Evolutionary conservation across 768 basidiomycete species (phyloP), one percentile per base, ranked within the genome.

Genomic region (Tricholoma saponaceum): DNA sequence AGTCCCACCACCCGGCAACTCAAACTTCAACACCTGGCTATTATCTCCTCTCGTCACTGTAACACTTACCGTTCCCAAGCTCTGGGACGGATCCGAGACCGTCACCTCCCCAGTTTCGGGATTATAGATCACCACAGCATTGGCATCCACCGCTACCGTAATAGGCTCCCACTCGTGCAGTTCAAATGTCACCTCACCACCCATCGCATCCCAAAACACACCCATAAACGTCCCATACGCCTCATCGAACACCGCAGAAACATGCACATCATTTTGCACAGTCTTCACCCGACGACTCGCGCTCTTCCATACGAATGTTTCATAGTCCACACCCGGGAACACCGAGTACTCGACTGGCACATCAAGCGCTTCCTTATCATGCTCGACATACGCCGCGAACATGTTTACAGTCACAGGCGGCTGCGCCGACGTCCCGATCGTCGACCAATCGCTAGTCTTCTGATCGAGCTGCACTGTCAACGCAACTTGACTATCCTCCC

Each of bases 31-130:
- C 18, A 56, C 28, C 35, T 74, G 65, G 50, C 70, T 75, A 55
- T 66, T 72, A 3, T 61, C 60, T 52, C 64, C 61, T 26, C 67
- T 54, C 22, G 66, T 69, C 18, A 72, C 61, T 52, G 63, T 71
- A 26, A 80, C 43, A 10, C 64, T 61, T 9, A 81, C 67, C 1
- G 66, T 62, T 4, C 62, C 58, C 26, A 82, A 62, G 0, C 72
- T 74, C 64, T 90, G 88, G 1, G 84, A 84, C 2, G 88, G 89
- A 67, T 90, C 88, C 1, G 88, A 81, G 18, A 88, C 78, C 0
- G 81, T 83, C 37, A 89, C 63, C 18, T 72, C 72, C 53, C 80
- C 76, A 4, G 71, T 70, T 13, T 72, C 64, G 25, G 76, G 54
- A 9, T 75, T 66, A 59, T 81, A 77, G 14, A 84, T 75, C 22